A percentile compares a stretch with the other conserved stretches of the same genome.
These are phyloP conservation scores for Parachaetomium inaequale DNA, from an alignment of 495 filamentous ascomycete species.

Conservation along the genomic window DNA sequence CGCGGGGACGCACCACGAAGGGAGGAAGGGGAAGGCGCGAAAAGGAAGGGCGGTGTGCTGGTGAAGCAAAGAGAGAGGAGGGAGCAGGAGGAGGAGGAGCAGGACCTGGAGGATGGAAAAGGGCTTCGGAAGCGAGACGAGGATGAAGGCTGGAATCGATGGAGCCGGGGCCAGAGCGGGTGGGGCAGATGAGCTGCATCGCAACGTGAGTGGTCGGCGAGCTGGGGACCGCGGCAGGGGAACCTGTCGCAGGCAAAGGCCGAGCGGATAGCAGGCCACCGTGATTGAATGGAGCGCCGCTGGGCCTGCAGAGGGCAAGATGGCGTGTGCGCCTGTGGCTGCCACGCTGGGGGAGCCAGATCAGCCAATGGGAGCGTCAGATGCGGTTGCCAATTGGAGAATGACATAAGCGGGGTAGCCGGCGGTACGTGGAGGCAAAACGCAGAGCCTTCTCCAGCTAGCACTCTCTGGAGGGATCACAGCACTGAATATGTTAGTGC, in stretches of 20 bases:
- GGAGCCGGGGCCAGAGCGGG: slow-evolving; percentile 16
- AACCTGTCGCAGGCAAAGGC: slow-evolving; percentile 26
- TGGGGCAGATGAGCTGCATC: slow-evolving; percentile 21
- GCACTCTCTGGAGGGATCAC: neutral
- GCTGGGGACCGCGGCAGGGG: slow-evolving; percentile 28
- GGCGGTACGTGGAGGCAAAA: neutral
- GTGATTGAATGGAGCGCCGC: slow-evolving; percentile 30
- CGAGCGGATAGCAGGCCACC: slow-evolving; percentile 35
- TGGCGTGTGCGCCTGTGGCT: slow-evolving; percentile 14
- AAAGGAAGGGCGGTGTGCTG: slow-evolving; percentile 45
- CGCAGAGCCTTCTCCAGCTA: slow-evolving; percentile 3
- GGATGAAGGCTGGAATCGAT: slow-evolving; percentile 15
- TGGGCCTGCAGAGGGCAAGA: slow-evolving; percentile 13
- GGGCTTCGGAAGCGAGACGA: slow-evolving; percentile 20
- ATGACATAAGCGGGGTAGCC: slow-evolving; percentile 26
- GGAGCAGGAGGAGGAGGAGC: slow-evolving; percentile 36
- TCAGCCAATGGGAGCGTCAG: slow-evolving; percentile 22
- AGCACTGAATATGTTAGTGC: neutral
- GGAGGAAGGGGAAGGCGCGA: slow-evolving; percentile 44
- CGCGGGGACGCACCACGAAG: slow-evolving; percentile 34
- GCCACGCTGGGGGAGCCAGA: slow-evolving; percentile 14
- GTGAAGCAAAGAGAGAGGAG: slow-evolving; percentile 33
- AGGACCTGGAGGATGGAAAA: slow-evolving; percentile 17
- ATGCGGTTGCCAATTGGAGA: slow-evolving; percentile 7
- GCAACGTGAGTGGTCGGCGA: slow-evolving; percentile 30